These are phyloP conservation scores for Ophiocordyceps camponoti-rufipedis DNA, from an alignment of 2,329 filamentous ascomycete species.

Conservation along the genomic window DNA sequence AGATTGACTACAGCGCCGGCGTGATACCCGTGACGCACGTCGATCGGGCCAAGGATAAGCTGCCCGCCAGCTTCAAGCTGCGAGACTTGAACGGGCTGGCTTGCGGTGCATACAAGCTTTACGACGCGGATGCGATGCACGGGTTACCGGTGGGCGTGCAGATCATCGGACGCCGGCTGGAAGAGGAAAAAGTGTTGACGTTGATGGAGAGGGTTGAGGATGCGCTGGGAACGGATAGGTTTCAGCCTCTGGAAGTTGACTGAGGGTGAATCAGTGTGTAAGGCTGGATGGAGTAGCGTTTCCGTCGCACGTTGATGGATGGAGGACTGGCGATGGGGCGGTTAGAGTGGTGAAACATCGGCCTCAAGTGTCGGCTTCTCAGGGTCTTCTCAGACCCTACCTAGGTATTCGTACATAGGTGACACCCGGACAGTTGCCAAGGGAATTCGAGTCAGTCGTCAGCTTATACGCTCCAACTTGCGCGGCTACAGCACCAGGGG, in stretches of 20 bases:
- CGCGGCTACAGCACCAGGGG: too few relatives aligned
- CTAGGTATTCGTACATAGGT: too few relatives aligned
- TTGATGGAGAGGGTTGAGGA: conserved; percentile 66
- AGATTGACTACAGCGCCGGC: conserved; percentile 74
- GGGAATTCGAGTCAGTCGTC: too few relatives aligned
- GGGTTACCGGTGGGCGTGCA: conserved; percentile 78
- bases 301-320: too few relatives aligned
- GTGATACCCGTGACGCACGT: conserved; percentile 77
- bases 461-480: too few relatives aligned
- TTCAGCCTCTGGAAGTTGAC: conserved; percentile 29
- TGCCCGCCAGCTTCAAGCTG: conserved; percentile 41
- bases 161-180: conserved; percentile 58
- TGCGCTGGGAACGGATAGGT: conserved; percentile 42
- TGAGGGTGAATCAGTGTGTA: conserved; percentile 4
- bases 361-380: too few relatives aligned
- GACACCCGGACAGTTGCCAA: too few relatives aligned
- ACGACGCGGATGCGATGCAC: conserved; percentile 68
- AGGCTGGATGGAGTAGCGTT: too few relatives aligned
- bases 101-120: conserved; percentile 67
- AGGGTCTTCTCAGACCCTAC: too few relatives aligned
- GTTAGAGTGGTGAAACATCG: too few relatives aligned
- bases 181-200: conserved; percentile 76
- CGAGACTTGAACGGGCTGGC: conserved; percentile 61
- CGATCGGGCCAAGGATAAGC: conserved; percentile 46
- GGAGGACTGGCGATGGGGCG: too few relatives aligned